Evolutionary conservation across 306 rosid genomes (phyloP).

Genomic region (Hippophae gyantsensis): DNA sequence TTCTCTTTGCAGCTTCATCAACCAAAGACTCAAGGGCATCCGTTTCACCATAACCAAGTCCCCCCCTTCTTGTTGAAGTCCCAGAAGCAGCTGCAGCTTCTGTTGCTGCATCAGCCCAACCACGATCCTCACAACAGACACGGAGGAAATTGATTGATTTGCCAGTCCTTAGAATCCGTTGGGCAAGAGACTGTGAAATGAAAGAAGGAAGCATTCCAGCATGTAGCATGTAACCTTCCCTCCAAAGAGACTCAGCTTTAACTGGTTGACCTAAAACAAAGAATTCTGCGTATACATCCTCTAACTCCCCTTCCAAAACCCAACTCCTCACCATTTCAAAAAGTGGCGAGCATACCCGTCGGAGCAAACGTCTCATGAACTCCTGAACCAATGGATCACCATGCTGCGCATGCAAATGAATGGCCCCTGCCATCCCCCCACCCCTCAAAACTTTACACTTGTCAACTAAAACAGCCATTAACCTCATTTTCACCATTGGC

Average conservation of each 20-base stretch:
- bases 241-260: slow-evolving; percentile 96
- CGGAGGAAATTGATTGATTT: slow-evolving; percentile 91
- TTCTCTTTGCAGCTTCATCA: slow-evolving; percentile 85
- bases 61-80: slow-evolving; percentile 62
- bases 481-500: slow-evolving; percentile 86
- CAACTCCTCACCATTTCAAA: slow-evolving; percentile 91
- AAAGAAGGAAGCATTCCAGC: slow-evolving; percentile 90
- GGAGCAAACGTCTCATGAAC: slow-evolving; percentile 65
- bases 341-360: slow-evolving; percentile 81
- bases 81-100: slow-evolving; percentile 74
- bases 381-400: slow-evolving; percentile 91
- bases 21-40: slow-evolving; percentile 88
- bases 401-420: slow-evolving; percentile 87
- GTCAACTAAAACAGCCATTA: slow-evolving; percentile 92
- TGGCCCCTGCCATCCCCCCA: slow-evolving; percentile 86
- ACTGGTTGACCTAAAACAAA: slow-evolving; percentile 83
- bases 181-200: slow-evolving; percentile 86
- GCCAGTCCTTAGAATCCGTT: slow-evolving; percentile 85
- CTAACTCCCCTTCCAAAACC: slow-evolving; percentile 95
- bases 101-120: slow-evolving; percentile 83
- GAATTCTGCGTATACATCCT: slow-evolving; percentile 80
- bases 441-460: slow-evolving; percentile 80
- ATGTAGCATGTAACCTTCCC: slow-evolving; percentile 87
- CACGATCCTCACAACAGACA: slow-evolving; percentile 88
- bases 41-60: slow-evolving; percentile 86